These are phyloP conservation scores for Cunninghamia lanceolata DNA, from an alignment of 75 land plant species.

Conservation along the genomic window DNA sequence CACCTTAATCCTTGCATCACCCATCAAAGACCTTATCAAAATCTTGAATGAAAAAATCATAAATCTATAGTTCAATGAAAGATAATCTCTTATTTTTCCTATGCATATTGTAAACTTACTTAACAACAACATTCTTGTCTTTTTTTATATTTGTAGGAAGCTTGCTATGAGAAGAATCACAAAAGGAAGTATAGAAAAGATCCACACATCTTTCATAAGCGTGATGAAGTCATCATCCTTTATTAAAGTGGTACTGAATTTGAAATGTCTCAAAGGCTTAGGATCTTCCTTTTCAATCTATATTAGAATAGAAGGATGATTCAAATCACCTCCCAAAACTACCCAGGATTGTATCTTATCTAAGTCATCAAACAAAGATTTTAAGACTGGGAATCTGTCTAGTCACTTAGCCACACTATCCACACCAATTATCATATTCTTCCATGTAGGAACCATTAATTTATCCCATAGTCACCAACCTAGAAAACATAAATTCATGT, in stretches of 20 bases:
- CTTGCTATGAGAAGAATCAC: background rate
- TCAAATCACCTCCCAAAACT: background rate
- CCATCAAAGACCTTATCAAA: background rate
- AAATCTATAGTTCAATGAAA: too few species aligned
- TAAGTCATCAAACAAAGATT: background rate
- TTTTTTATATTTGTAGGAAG: background rate
- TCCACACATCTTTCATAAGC: background rate
- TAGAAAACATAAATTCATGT: background rate
- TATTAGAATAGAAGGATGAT: background rate
- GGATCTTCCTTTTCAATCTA: background rate
- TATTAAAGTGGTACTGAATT: background rate
- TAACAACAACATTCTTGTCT: background rate
- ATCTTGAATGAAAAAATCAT: background rate
- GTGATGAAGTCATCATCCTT: background rate
- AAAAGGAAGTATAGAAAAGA: background rate
- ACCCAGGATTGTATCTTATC: background rate
- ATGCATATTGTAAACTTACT: background rate
- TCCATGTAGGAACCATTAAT: background rate
- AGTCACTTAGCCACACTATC: background rate
- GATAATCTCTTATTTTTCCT: background rate
- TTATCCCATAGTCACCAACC: background rate
- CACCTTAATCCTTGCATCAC: too few species aligned
- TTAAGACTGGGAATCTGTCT: background rate
- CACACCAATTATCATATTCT: background rate
- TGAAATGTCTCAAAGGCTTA: background rate